phyloP scores from a whole-genome alignment of 495 filamentous ascomycete species.

The Bacidia gigantensis region DNA sequence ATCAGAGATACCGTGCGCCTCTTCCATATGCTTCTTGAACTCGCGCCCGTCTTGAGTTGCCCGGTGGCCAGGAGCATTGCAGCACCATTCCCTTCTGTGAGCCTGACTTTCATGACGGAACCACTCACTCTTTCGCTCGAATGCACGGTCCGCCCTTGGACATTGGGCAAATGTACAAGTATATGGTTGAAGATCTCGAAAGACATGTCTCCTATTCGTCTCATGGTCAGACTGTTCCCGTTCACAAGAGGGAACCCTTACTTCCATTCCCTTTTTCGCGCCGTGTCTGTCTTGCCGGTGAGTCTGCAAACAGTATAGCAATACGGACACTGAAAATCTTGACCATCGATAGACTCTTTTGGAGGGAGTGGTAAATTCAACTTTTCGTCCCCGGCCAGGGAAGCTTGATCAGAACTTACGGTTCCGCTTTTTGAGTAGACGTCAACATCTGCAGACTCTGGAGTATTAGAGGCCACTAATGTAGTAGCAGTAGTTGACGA shows the following conservation, averaged over 20 bases:
- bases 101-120: conserved; percentile 9
- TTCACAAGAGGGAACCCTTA: neutral
- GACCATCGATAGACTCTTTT: neutral
- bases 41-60: neutral
- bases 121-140: conserved; percentile 15
- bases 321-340: conserved; percentile 9
- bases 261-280: conserved; percentile 1
- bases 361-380: neutral
- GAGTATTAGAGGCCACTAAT: neutral
- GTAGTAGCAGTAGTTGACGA: conserved; percentile 1
- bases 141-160: neutral
- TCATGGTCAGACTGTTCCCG: neutral
- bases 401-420: neutral
- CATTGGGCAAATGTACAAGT: conserved; percentile 14
- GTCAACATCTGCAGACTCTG: neutral
- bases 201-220: conserved; percentile 4
- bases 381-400: neutral
- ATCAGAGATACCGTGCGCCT: neutral
- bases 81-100: conserved; percentile 3
- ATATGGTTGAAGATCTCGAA: conserved; percentile 14
- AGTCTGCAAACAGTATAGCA: conserved; percentile 1
- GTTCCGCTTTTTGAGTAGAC: neutral
- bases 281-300: neutral
- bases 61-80: neutral
- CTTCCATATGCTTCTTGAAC: neutral